Evolutionary conservation across 2,329 filamentous ascomycete species (phyloP).

Genomic region (Alternaria solani): DNA sequence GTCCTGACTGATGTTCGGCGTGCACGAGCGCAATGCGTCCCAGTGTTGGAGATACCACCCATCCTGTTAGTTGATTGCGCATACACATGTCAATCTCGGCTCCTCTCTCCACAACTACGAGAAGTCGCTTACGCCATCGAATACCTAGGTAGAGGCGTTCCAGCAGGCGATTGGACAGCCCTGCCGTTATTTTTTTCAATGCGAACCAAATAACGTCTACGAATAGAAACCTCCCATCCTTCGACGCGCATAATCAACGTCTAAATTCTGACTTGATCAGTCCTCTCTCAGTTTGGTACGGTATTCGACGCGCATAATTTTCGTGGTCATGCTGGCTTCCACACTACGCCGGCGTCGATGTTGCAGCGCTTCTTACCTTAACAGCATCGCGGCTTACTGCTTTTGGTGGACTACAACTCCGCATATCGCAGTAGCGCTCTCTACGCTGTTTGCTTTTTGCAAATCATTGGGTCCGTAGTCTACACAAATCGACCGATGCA

Average conservation of each 20-base stretch:
- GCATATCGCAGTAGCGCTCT: constrained; percentile 5
- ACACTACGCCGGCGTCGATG: not conserved
- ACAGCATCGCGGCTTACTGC: constrained; percentile 1
- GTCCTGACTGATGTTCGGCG: not conserved
- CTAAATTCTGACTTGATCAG: not conserved
- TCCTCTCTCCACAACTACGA: constrained; percentile 1
- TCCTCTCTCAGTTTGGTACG: not conserved
- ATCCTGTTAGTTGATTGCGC: not conserved
- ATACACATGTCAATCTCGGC: not conserved
- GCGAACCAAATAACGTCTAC: constrained; percentile 2
- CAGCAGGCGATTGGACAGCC: not conserved
- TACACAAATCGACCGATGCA: constrained; percentile 14
- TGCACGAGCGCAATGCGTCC: not conserved
- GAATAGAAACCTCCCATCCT: not conserved
- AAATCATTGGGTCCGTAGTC: constrained; percentile 1
- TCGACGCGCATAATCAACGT: not conserved
- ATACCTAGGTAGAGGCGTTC: not conserved
- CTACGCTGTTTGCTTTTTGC: constrained; percentile 8
- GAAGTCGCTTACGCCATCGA: not conserved
- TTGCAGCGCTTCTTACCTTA: constrained; percentile 1
- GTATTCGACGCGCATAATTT: not conserved
- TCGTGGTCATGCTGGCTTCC: not conserved
- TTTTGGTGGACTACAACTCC: constrained; percentile 15
- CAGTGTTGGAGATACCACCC: not conserved
- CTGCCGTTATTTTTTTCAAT: not conserved